Base-by-base conservation (phyloP, 495 filamentous ascomycete species). In the Bombardia bombarda region DNA sequence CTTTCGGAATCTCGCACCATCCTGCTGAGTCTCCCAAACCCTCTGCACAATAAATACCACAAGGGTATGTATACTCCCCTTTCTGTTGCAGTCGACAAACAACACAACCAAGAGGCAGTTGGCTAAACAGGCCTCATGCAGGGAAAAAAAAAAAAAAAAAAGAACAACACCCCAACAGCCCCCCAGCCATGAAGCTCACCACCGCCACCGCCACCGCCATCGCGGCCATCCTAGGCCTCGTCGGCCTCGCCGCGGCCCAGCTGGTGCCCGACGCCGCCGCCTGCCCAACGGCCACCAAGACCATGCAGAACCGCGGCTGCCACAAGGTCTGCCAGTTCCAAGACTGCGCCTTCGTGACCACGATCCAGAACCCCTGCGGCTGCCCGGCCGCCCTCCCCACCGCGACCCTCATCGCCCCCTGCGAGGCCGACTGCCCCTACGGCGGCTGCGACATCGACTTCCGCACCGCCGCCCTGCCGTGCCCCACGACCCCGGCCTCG, bases 371-470 rank as follows among this genome's bases (percentile, higher is more conserved):
- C 42, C 51, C 58, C 0, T 62, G 58, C 43, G 46, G 45, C 40
- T 62, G 58, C 42, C 58, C 58, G 3, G 32, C 51, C 1, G n/a
- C 44, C 0, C 32, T 62, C 22, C 58, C 58, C 7, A 62, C 56
- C 7, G 56, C 59, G 3, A 62, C 54, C 1, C 52, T 62, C 25
- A 51, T 53, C 33, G 46, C 42, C n/a, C 54, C 56, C n/a, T 62
- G 59, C 50, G 54, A 47, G 28, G 54, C 49, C 17, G 49, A 50
- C 19, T 60, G 56, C 31, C 56, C 59, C 3, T 60, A 62, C 40
- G 46, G 46, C 8, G 59, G 59, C 7, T 62, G 59, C 46, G 42
- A 30, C 33, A 55, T 60, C 40, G 50, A 57, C 19, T 60, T 62
- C 47, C 51, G 45, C 21, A 52, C 53, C 2, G 28, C 26, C 9